Percentiles rank a stretch among this genome's conserved stretches.
Conservation (phyloP, 176 grass and related monocot genomes). For the Stipa capillata region DNA sequence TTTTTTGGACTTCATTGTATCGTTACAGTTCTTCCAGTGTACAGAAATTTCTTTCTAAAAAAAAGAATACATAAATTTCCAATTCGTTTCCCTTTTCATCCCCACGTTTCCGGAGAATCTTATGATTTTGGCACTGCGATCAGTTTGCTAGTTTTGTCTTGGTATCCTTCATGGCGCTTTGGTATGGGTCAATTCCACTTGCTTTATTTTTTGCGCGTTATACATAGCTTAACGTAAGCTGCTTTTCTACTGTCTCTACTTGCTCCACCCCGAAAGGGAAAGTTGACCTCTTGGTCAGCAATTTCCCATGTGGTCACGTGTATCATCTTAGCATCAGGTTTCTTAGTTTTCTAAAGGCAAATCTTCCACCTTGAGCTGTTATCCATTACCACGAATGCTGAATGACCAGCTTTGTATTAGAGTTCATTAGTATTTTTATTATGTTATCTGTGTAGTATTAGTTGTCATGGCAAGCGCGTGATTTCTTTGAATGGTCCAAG, state of each 20-base stretch:
- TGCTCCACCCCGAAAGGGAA: constrained; percentile 50
- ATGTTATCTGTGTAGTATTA: not conserved
- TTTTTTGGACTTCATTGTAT: not conserved
- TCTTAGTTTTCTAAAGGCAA: not conserved
- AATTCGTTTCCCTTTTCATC: not conserved
- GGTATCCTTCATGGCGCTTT: not conserved
- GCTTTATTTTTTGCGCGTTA: constrained; percentile 9
- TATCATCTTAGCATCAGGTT: constrained; percentile 11
- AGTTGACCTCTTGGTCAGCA: constrained; percentile 46
- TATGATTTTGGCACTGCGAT: not conserved
- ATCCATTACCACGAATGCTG: not conserved
- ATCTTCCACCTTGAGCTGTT: constrained; percentile 21
- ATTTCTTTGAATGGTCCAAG: constrained; percentile 19
- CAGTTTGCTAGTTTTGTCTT: constrained; percentile 4
- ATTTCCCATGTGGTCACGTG: constrained; percentile 42
- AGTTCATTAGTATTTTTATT: not conserved
- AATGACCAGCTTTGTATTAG: not conserved
- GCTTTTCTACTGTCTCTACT: constrained; percentile 16
- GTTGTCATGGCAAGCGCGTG: constrained; percentile 16
- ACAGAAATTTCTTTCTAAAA: no score
- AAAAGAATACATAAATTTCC: no score
- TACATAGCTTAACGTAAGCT: constrained; percentile 31
- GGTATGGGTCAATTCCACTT: constrained; percentile 9
- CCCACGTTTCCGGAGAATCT: not conserved
- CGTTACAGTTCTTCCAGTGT: not conserved